Evolutionary conservation across 345 rosid genomes (phyloP), one percentile per base, ranked within the genome.

Genomic region (Bruguiera gymnorhiza): DNA sequence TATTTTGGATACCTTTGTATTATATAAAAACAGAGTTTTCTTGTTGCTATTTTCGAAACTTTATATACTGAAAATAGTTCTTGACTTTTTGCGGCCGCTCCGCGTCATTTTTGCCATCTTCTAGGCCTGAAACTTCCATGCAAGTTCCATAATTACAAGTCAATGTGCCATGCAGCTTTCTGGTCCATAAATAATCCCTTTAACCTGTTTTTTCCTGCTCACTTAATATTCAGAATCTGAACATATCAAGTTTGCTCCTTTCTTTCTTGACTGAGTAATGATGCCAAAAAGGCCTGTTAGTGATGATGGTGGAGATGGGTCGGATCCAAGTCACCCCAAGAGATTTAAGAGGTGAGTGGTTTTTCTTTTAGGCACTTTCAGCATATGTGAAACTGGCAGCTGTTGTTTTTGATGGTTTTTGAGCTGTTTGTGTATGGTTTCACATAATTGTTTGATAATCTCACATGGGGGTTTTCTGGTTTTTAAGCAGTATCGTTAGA

Each of bases 401-500:
- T 21, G 9, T 39, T 21, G 3, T 27, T 30, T 62, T 63, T 60
- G 5, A 66, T 73, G 54, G 9, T 65, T 65, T 51, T 51, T 60
- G 19, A 51, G 46, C n/a, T 70, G 46, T 11, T 71, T 6, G 7
- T 18, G 13, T 29, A 2, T 39, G 15, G 16, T 34, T 53, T 65
- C 36, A 10, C 23, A 6, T 9, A 9, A 9, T 3, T 9, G 39
- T 39, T 30, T 43, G 56, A 27, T 52, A 11, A 39, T 9, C 39
- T 71, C 68, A 36, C 2, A 56, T 57, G 61, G n/a, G 55, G 37
- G 65, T 18, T 54, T 71, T 74, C 36, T 61, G 36, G 43, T 29
- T 54, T 2, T 68, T 46, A 32, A 66, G 75, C 87, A 87, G 97
- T 63, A 75, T 50, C 58, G 80, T 77, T 70, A 53, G 74, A 46